Base-by-base conservation (phyloP, 352 stramenopile genomes). In the Pythium aphanidermatum region DNA sequence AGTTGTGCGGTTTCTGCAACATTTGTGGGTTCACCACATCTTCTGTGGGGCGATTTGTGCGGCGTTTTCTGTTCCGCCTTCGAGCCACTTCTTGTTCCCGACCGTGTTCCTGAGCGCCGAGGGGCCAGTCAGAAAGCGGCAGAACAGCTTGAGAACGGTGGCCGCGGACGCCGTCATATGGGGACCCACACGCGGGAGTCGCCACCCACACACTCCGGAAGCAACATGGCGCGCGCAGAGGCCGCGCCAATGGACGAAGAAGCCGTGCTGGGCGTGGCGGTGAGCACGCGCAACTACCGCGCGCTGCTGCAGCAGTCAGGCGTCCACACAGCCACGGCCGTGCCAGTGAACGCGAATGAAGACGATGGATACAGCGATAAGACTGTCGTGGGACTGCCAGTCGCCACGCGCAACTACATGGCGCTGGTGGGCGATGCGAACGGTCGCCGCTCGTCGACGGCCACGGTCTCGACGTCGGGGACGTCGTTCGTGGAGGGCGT, bases 221-320 rank as follows among this genome's bases (percentile, higher is more conserved):
- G 26, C 11, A 3, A 23, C 23, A 55, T 55, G 45, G 31, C 45
- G 44, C 43, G 46, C 31, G 37, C 13, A 38, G 31, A 20, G 14
- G 42, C 6, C 5, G n/a, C n/a, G n/a, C n/a, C n/a, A n/a, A n/a
- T n/a, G n/a, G 38, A 20, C 11, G 55, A 58, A 11, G 53, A 63
- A 33, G 62, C 66, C 35, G 60, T 60, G 11, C 24, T 87, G 16
- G 77, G 77, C 16, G 34, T 86, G 11, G 69, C 74, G 31, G 59
- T 86, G 32, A 70, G 74, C 55, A 83, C 74, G 31, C 60, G 62
- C 56, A 81, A 83, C 55, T 86, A 86, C 51, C 53, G 76, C 39
- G 64, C 69, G 51, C 42, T 86, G 29, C 54, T 86, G 24, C 49
- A 65, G 28, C 74, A 70, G 32, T 29, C 36, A 21, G 21, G 17